Percentiles rank a stretch among this genome's conserved stretches.
Conservation (phyloP, 805 yeast species). For the Myxozyma lipomycoides region DNA sequence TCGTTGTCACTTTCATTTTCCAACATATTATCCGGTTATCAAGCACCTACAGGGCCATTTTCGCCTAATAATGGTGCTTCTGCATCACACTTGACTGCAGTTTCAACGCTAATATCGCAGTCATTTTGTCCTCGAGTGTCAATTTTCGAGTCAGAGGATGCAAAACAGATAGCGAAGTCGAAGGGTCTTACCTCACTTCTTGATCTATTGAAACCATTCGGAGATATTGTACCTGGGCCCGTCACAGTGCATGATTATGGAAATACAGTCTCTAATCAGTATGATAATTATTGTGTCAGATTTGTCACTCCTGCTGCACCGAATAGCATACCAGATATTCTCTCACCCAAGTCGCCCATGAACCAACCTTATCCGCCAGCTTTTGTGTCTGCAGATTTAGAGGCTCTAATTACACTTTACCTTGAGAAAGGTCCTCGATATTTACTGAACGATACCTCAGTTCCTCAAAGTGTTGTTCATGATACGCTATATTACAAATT, state of each 20-base stretch:
- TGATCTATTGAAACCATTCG: slow-evolving; percentile 52
- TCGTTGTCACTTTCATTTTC: slow-evolving; percentile 21
- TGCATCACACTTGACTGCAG: slow-evolving; percentile 17
- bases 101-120: slow-evolving; percentile 30
- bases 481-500: slow-evolving; percentile 51
- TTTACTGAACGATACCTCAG: slow-evolving; percentile 31
- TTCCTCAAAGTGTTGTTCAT: slow-evolving; percentile 31
- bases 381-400: slow-evolving; percentile 14
- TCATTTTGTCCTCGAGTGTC: slow-evolving; percentile 53
- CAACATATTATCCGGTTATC: slow-evolving; percentile 15
- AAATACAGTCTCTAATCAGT: slow-evolving; percentile 35
- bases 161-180: slow-evolving; percentile 44
- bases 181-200: slow-evolving; percentile 45
- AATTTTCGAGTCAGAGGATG: slow-evolving; percentile 46
- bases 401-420: slow-evolving; percentile 10
- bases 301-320: background rate
- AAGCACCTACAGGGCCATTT: slow-evolving; percentile 1
- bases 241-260: slow-evolving; percentile 47
- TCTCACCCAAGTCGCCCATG: background rate
- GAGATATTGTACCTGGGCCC: slow-evolving; percentile 48
- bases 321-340: background rate
- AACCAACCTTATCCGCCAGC: background rate
- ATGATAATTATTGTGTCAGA: slow-evolving; percentile 49
- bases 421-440: slow-evolving; percentile 13
- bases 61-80: slow-evolving; percentile 19